Evolutionary conservation across 192 early-diverging fungal species (phyloP).

Genomic region (Coemansia aciculifera): DNA sequence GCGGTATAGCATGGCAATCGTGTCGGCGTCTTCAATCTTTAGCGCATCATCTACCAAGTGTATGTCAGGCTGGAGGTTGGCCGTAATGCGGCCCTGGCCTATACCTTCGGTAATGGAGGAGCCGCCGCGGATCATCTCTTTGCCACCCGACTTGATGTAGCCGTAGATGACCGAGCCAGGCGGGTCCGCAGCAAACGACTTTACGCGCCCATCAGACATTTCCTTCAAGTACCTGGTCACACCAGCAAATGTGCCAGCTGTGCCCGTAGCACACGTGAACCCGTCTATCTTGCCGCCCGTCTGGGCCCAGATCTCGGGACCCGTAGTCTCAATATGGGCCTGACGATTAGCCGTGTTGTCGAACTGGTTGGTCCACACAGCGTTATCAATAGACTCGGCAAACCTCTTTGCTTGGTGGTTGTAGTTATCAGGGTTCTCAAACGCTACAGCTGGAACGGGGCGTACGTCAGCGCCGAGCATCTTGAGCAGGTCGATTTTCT

Average conservation of each 20-base stretch:
- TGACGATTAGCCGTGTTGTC: slow-evolving; percentile 89
- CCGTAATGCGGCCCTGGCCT: slow-evolving; percentile 92
- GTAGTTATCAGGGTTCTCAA: slow-evolving; percentile 90
- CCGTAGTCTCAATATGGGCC: slow-evolving; percentile 94
- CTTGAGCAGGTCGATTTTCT: slow-evolving; percentile 89
- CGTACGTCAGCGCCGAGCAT: slow-evolving; percentile 96
- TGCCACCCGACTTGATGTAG: slow-evolving; percentile 71
- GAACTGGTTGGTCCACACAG: slow-evolving; percentile 97
- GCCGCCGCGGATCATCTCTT: slow-evolving; percentile 69
- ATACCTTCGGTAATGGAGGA: slow-evolving; percentile 94
- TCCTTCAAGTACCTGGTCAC: slow-evolving; percentile 81
- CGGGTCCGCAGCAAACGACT: slow-evolving; percentile 86
- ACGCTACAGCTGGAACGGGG: slow-evolving; percentile 89
- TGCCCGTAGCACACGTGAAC: slow-evolving; percentile 91
- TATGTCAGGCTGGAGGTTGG: slow-evolving; percentile 81
- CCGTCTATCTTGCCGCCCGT: slow-evolving; percentile 79
- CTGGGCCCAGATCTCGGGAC: slow-evolving; percentile 92
- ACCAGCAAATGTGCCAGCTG: slow-evolving; percentile 90
- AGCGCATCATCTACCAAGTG: slow-evolving; percentile 82
- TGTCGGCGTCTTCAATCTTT: slow-evolving; percentile 75
- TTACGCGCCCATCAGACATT: slow-evolving; percentile 63
- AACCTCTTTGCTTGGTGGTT: slow-evolving; percentile 88
- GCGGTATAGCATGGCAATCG: slow-evolving; percentile 84
- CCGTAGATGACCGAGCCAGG: slow-evolving; percentile 91
- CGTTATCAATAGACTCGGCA: slow-evolving; percentile 77